Conservation (phyloP, 495 filamentous ascomycete species). For the Mytilinidion resinicola region DNA sequence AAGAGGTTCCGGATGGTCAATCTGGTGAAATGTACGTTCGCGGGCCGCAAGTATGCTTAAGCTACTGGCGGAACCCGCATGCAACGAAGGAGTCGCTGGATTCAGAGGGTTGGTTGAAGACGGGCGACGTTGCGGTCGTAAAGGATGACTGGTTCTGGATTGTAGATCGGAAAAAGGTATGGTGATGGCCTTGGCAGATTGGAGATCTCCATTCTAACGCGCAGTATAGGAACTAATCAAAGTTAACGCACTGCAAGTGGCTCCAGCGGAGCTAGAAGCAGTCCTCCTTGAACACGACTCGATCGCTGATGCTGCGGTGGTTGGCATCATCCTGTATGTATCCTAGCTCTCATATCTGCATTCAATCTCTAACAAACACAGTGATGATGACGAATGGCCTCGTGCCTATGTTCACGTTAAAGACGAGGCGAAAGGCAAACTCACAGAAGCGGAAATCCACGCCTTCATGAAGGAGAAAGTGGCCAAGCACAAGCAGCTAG, state of each 20-base stretch:
- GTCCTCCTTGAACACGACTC: slow-evolving; percentile 39
- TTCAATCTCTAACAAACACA: neutral
- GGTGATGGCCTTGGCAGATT: neutral
- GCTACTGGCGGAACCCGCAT: slow-evolving; percentile 34
- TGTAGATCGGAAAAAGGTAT: slow-evolving; percentile 36
- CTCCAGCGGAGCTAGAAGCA: slow-evolving; percentile 47
- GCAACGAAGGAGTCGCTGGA: slow-evolving; percentile 30
- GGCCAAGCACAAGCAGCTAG: slow-evolving; percentile 36
- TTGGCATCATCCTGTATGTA: slow-evolving; percentile 28
- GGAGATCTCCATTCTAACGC: no score
- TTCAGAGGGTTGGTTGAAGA: slow-evolving; percentile 33
- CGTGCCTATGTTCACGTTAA: slow-evolving; percentile 34
- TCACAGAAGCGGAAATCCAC: slow-evolving; percentile 28
- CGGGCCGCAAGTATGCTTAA: slow-evolving; percentile 32
- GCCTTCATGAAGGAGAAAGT: slow-evolving; percentile 31
- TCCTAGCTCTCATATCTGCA: neutral
- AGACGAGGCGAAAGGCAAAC: slow-evolving; percentile 18
- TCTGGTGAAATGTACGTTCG: slow-evolving; percentile 35
- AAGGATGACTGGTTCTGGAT: slow-evolving; percentile 35
- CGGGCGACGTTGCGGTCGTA: slow-evolving; percentile 34
- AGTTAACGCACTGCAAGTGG: slow-evolving; percentile 44
- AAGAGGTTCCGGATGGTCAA: slow-evolving; percentile 30
- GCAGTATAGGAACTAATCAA: slow-evolving; percentile 36
- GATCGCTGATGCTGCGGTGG: slow-evolving; percentile 44
- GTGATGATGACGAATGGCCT: slow-evolving; percentile 36